A percentile compares a stretch with the other conserved stretches of the same genome.
phyloP scores from a whole-genome alignment of 2,329 filamentous ascomycete species.

The Aspergillus fumigatus region DNA sequence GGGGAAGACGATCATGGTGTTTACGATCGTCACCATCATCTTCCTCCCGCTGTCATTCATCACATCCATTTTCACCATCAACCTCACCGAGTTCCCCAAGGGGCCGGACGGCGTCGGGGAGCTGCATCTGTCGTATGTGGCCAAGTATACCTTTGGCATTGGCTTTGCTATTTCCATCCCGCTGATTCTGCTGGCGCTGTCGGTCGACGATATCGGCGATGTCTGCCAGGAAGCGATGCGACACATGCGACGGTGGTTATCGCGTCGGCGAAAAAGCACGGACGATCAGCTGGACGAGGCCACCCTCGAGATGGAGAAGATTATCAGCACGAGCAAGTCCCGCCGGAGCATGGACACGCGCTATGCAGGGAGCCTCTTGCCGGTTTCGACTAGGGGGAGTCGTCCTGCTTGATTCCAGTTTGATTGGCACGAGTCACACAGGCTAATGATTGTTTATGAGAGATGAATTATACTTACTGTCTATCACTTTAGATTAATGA shows the following conservation, averaged over 20 bases:
- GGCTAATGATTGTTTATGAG: not conserved
- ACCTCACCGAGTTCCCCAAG: conserved; percentile 47
- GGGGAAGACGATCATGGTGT: conserved; percentile 55
- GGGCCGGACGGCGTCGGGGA: conserved; percentile 24
- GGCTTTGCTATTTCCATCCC: conserved; percentile 52
- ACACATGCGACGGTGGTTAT: conserved; percentile 22
- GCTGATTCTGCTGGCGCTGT: conserved; percentile 44
- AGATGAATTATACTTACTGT: not conserved
- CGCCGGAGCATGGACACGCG: conserved; percentile 22
- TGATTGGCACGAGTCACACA: not conserved
- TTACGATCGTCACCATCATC: conserved; percentile 56
- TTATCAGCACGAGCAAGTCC: conserved; percentile 19
- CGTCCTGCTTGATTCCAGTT: not conserved
- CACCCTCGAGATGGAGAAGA: conserved; percentile 24
- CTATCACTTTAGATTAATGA: not conserved
- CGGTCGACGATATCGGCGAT: conserved; percentile 40
- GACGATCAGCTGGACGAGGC: conserved; percentile 1
- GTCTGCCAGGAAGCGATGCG: conserved; percentile 23
- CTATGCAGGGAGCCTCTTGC: conserved; percentile 22
- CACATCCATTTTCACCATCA: conserved; percentile 53
- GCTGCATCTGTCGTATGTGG: conserved; percentile 48
- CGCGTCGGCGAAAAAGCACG: conserved; percentile 2
- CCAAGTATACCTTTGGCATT: conserved; percentile 54
- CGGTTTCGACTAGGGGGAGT: conserved; percentile 23
- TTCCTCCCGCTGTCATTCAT: conserved; percentile 56